Evolutionary conservation across 768 basidiomycete genomes (phyloP).

Genomic region (Macrolepiota dolichaula): DNA sequence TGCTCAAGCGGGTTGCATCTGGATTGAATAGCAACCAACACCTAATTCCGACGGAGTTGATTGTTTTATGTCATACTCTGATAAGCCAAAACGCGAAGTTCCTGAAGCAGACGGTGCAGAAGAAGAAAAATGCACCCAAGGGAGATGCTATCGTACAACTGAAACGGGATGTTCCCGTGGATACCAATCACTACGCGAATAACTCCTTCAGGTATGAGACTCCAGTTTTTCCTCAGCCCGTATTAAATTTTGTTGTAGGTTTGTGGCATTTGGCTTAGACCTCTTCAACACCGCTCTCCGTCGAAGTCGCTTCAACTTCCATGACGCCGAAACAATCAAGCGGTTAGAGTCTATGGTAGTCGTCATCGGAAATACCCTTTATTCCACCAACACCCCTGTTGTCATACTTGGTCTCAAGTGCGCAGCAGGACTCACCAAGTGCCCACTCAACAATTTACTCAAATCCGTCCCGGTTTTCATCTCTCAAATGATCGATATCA

Average conservation of each 20-base stretch:
- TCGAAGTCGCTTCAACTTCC: constrained; percentile 83
- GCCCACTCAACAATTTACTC: constrained; percentile 72
- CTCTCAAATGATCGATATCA: constrained; percentile 77
- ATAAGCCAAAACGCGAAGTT: constrained; percentile 90
- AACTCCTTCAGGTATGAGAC: constrained; percentile 80
- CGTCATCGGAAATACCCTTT: constrained; percentile 88
- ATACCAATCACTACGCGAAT: constrained; percentile 70
- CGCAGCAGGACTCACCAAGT: constrained; percentile 75
- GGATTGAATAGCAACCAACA: constrained; percentile 84
- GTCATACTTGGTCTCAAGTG: constrained; percentile 75
- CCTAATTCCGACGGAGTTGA: constrained; percentile 63
- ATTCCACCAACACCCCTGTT: constrained; percentile 76
- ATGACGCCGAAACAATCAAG: constrained; percentile 66
- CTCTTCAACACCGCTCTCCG: constrained; percentile 85
- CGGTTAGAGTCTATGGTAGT: constrained; percentile 85
- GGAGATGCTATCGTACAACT: constrained; percentile 71
- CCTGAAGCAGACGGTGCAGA: constrained; percentile 55
- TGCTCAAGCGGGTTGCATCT: constrained; percentile 74
- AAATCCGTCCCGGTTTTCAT: constrained; percentile 81
- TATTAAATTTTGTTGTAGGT: constrained; percentile 40
- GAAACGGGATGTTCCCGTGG: constrained; percentile 57
- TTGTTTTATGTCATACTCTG: constrained; percentile 84
- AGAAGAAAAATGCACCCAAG: constrained; percentile 34
- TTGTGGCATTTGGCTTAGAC: constrained; percentile 89
- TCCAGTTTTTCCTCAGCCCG: neutral